Evolutionary conservation across 1,284 basidiomycete species (phyloP), one percentile per base, ranked within the genome.

Genomic region (Leccinum ambiguum): DNA sequence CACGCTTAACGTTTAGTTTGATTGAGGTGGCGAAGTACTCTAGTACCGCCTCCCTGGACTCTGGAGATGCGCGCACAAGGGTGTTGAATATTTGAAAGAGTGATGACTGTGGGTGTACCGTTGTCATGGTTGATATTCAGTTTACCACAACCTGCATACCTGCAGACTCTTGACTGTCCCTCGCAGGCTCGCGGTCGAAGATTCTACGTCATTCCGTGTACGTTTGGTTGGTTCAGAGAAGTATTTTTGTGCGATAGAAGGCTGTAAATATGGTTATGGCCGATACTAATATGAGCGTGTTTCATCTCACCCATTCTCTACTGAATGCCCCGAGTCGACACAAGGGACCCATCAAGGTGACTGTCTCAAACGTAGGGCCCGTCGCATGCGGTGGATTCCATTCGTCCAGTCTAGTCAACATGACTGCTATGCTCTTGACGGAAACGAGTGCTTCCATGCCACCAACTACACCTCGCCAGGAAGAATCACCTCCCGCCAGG

Each of bases 31-130:
- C 86, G 72, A 98, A 94, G 76, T 91, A 96, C 63, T 87, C 82
- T n/a, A 99, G 78, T 6, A 97, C 91, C 6, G 85, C 88, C 76
- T 98, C 96, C 59, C 95, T 85, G 0, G 93, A 83, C 66, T 87
- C 85, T 0, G 94, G 80, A 0, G 92, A 91, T 0, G 94, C 87
- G 36, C 97, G 87, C 16, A 99, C 91, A 23, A 99, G 82, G 2
- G 89, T 81, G 73, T 98, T 96, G 78, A 96, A 94, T 62, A 97
- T 87, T 75, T 90, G 87, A 79, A 97, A 99, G 59, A 98, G 81
- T 5, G 91, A 87, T 1, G 85, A 83, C 86, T 96, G 65, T 18
- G 16, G 59, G 48, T 56, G 59, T 61, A 21, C 61, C 18, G 30
- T 62, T 48, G 56, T 56, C 16, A 39, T 9, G 66, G 74, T 64